These are phyloP conservation scores for Hymenoscyphus fraxineus DNA, from an alignment of 2,329 filamentous ascomycete genomes.

Conservation along the genomic window DNA sequence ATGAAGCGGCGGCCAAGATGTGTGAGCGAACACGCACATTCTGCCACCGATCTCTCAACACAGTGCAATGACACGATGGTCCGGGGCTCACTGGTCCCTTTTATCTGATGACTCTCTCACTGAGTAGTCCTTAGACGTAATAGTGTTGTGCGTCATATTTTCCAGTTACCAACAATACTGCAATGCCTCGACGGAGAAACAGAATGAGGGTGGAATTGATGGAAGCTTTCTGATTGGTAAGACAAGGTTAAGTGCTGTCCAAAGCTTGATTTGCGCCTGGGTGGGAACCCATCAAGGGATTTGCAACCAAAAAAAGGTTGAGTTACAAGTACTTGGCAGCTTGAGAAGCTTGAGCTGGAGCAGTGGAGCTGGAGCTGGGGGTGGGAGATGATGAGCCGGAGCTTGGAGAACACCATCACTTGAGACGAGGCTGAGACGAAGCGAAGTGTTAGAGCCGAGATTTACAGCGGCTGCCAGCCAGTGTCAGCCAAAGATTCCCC, in stretches of 20 bases:
- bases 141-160: background rate
- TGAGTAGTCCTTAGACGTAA: background rate
- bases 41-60: background rate
- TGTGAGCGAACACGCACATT: conserved; percentile 11
- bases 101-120: background rate
- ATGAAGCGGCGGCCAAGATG: conserved; percentile 16
- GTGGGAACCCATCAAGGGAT: background rate
- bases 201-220: background rate
- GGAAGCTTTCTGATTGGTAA: background rate
- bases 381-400: background rate
- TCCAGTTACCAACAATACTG: background rate
- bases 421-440: conserved; percentile 18
- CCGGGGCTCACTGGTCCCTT: background rate
- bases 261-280: conserved; percentile 1
- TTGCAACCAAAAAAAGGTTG: background rate
- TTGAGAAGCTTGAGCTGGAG: too few species aligned
- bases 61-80: too few species aligned
- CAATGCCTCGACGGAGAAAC: background rate
- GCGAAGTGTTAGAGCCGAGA: background rate
- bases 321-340: background rate
- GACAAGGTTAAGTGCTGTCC: background rate
- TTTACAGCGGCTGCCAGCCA: background rate
- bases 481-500: background rate
- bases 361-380: background rate
- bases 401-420: conserved; percentile 8